phyloP scores from a whole-genome alignment of 441 rosid species.

The Erysimum cheiri region DNA sequence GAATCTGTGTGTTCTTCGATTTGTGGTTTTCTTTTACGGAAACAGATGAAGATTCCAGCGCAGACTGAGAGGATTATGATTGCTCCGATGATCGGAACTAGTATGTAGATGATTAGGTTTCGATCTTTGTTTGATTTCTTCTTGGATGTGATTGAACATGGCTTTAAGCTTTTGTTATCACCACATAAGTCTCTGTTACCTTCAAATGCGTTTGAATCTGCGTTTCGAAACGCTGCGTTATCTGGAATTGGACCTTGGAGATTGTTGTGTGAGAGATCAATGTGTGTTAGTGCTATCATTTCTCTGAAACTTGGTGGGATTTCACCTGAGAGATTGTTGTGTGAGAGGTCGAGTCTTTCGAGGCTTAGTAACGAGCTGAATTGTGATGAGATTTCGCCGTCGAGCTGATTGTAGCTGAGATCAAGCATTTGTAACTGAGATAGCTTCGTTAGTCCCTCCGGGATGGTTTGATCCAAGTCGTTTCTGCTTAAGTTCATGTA shows the following conservation, averaged over 20 bases:
- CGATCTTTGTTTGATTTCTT: constrained; percentile 31
- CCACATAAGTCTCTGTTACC: constrained; percentile 47
- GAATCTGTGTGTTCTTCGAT: constrained; percentile 23
- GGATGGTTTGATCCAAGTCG: constrained; percentile 37
- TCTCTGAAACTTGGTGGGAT: constrained; percentile 37
- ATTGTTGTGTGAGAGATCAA: constrained; percentile 46
- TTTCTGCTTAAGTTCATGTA: constrained; percentile 51
- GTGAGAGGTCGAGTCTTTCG: constrained; percentile 44
- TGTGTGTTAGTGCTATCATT: constrained; percentile 24
- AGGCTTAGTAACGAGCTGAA: constrained; percentile 38
- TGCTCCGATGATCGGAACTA: constrained; percentile 40
- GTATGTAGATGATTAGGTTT: constrained; percentile 37
- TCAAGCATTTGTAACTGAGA: constrained; percentile 41
- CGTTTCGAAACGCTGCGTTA: constrained; percentile 39
- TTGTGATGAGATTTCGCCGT: constrained; percentile 42
- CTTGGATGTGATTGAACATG: constrained; percentile 20
- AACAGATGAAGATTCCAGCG: constrained; percentile 33
- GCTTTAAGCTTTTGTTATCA: constrained; percentile 22
- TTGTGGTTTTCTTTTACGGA: constrained; percentile 32
- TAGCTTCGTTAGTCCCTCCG: constrained; percentile 43
- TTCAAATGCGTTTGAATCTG: constrained; percentile 32
- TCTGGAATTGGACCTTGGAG: constrained; percentile 47
- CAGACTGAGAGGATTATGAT: constrained; percentile 34
- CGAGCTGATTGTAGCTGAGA: constrained; percentile 44
- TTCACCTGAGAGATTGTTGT: constrained; percentile 46